A percentile compares a stretch with the other conserved stretches of the same genome.
Evolutionary conservation across 2,329 filamentous ascomycete genomes (phyloP).

Genomic region (Acrocalymma vagum): DNA sequence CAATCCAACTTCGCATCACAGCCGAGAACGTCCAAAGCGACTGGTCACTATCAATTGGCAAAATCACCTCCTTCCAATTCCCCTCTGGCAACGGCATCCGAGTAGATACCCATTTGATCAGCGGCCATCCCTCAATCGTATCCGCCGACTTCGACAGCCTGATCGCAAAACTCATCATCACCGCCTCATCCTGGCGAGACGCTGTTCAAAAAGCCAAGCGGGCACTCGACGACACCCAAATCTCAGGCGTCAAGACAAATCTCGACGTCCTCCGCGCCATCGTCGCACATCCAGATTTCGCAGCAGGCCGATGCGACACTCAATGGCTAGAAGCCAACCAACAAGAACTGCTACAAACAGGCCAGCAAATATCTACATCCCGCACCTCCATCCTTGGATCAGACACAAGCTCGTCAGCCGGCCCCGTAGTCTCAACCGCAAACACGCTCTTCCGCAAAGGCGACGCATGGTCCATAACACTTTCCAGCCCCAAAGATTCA

Average conservation of each 20-base stretch:
- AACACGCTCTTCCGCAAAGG: constrained; percentile 64
- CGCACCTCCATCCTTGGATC: neutral
- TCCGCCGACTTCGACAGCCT: constrained; percentile 67
- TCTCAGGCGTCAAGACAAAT: constrained; percentile 68
- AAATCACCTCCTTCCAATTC: constrained; percentile 62
- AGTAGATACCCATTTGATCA: constrained; percentile 64
- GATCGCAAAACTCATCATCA: constrained; percentile 67
- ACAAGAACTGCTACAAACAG: constrained; percentile 45
- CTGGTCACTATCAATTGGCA: constrained; percentile 68
- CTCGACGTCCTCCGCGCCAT: constrained; percentile 64
- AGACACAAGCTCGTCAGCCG: constrained; percentile 6
- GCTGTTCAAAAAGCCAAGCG: constrained; percentile 62
- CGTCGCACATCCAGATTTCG: constrained; percentile 60
- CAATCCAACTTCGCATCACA: constrained; percentile 66
- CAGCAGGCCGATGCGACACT: constrained; percentile 59
- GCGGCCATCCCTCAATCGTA: constrained; percentile 53
- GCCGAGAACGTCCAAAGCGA: constrained; percentile 63
- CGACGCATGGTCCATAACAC: constrained; percentile 64
- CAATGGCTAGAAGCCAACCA: constrained; percentile 66
- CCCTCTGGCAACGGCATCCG: constrained; percentile 66
- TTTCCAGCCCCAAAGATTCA: constrained; percentile 46
- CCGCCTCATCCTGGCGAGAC: constrained; percentile 61
- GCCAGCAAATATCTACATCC: constrained; percentile 11
- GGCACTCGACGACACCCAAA: constrained; percentile 63
- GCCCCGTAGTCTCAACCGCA: constrained; percentile 21